Evolutionary conservation across 2,329 filamentous ascomycete genomes (phyloP), one percentile per base, ranked within the genome.

Genomic region (Paracoccidioides lutzii): DNA sequence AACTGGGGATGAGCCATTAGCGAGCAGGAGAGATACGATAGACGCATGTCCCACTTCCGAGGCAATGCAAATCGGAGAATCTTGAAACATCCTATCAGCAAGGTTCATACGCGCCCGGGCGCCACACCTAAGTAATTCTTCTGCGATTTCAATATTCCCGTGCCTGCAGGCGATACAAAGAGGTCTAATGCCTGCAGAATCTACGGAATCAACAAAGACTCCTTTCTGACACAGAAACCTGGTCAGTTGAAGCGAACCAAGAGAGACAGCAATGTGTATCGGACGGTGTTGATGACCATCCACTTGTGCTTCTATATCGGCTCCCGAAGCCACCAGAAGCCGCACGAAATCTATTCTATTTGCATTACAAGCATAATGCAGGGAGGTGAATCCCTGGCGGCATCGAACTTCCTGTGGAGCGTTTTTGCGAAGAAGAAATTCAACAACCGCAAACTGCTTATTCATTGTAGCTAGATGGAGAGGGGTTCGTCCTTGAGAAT

Each of bases 1-100:
- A 12, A 64, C 54, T 5, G 66, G 63, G 2, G 67, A 70, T 14
- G 69, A 68, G 2, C 70, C 70, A 0, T 61, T 63, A 28, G 62
- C 56, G 12, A 72, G 55, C 0, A 73, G 57, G 15, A 71, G 61
- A 9, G 61, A 63, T 5, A 67, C 67, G 6, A 71, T 63, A 5
- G 60, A 54, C 15, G 67, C 58, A 56, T 71, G 66, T 1, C 70
- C 71, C 15, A 62, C 62, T 59, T 65, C 67, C 6, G 68, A 65
- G 22, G 70, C 71, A 38, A 71, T 58, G 55, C 70, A 71, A 28
- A 72, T 55, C 3, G 69, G 69, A 2, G 71, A 72, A 56, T 73
- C 70, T 55, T 71, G 67, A 30, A 66, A 61, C 32, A 59, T 58
- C 22, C 60, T 59, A 10, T 54, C 60, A 9, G 60, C 63, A 55